A percentile compares a stretch with the other conserved stretches of the same genome.
These are phyloP conservation scores for Huntiella abstrusa DNA, from an alignment of 2,329 filamentous ascomycete genomes.

Conservation along the genomic window DNA sequence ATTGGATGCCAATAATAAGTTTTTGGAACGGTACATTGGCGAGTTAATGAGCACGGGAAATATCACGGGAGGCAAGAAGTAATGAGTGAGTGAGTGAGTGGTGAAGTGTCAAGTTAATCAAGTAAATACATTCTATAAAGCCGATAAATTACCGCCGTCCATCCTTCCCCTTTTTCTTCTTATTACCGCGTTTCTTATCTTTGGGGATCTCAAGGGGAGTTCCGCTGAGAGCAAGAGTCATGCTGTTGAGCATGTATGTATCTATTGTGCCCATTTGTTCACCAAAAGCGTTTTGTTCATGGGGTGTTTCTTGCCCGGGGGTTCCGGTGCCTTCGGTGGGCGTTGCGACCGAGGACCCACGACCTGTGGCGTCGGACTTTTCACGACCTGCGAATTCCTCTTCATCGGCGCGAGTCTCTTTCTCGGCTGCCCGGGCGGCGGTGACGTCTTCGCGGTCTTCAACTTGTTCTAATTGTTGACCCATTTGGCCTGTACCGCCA, in stretches of 20 bases:
- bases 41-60: constrained; percentile 80
- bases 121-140: neutral
- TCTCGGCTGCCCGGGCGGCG: constrained; percentile 72
- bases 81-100: constrained; percentile 15
- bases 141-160: constrained; percentile 15
- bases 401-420: constrained; percentile 72
- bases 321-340: no score
- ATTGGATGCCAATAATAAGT: constrained; percentile 90
- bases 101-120: neutral
- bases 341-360: no score
- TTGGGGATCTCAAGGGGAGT: constrained; percentile 43
- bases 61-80: constrained; percentile 45
- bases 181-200: constrained; percentile 45
- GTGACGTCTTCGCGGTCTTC: constrained; percentile 85
- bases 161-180: constrained; percentile 34
- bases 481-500: constrained; percentile 40
- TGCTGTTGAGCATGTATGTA: constrained; percentile 54
- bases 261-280: constrained; percentile 44
- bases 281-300: constrained; percentile 40
- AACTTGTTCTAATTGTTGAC: constrained; percentile 67
- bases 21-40: constrained; percentile 93
- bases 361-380: constrained; percentile 17
- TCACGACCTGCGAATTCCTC: constrained; percentile 54
- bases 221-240: constrained; percentile 41
- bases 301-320: no score